Evolutionary conservation across 139 green algal genomes (phyloP), one percentile per base, ranked within the genome.

Genomic region (Asterochloris erici): DNA sequence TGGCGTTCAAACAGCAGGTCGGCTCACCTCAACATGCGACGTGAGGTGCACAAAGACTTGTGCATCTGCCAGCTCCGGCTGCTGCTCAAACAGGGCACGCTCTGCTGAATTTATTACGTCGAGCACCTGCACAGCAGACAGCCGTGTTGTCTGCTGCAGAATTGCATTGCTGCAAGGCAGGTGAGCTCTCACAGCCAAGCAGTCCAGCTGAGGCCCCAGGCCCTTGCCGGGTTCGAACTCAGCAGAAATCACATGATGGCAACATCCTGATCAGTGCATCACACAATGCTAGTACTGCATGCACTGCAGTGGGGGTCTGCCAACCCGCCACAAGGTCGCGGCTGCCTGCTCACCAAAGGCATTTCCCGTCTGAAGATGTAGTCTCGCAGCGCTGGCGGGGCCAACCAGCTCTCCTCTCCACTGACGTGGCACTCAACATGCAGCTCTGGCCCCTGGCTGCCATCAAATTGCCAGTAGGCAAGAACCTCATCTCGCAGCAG

Each of bases 301-400:
- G 15, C 19, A 68, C 63, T 66, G n/a, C 63, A 63, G 71, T 26
- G 38, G 21, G 71, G 0, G 15, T 29, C 38, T 64, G 47, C 70
- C 63, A 74, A 1, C n/a, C 68, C 27, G 23, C 63, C 69, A 54
- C n/a, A 54, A 0, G 14, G 24, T 47, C 64, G 26, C 29, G 61
- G 26, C n/a, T 11, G 60, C 23, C 29, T 19, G 64, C 88, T 75
- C 81, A 97, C 95, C 83, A 98, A 88, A 0, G 90, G 89, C 90
- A 98, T 96, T 76, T 98, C 95, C 2, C 95, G 81, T n/a, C 90
- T 82, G 83, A 98, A 98, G 68, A 98, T 96, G 85, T 95, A 96
- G 84, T 93, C 92, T 4, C 95, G 88, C n/a, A 98, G 87, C 71
- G 83, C 60, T 0, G 95, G 91, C 6, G 95, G 94, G 0, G 94